A percentile compares a stretch with the other conserved stretches of the same genome.
phyloP scores from a whole-genome alignment of 176 grass and related monocot species.

The Lolium multiflorum region DNA sequence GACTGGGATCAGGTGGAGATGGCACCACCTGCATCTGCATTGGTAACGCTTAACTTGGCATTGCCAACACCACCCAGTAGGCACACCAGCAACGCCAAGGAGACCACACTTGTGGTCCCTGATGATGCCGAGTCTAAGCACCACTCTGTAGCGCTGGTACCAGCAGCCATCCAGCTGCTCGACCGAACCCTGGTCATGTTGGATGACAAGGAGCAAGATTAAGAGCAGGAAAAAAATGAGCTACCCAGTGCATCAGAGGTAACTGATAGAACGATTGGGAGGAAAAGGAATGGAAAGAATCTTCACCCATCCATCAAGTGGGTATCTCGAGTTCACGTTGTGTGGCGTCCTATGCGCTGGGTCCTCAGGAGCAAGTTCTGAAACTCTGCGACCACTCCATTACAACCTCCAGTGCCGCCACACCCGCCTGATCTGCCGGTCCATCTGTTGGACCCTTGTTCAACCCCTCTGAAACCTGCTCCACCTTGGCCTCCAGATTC shows the following conservation, averaged over 20 bases:
- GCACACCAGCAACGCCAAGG: too few relatives aligned
- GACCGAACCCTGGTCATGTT: background rate
- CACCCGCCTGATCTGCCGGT: too few relatives aligned
- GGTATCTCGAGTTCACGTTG: background rate
- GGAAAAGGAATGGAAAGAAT: background rate
- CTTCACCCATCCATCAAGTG: background rate
- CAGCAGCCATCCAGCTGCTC: background rate
- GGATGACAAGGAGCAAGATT: background rate
- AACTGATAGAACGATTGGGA: background rate
- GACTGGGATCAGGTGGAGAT: too few relatives aligned
- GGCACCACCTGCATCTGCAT: background rate
- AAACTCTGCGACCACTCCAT: background rate
- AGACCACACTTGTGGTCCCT: too few relatives aligned
- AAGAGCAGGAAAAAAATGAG: background rate
- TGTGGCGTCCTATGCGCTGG: background rate
- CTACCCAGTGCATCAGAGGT: background rate
- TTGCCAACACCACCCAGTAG: too few relatives aligned
- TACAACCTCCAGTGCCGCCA: background rate
- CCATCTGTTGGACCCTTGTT: too few relatives aligned
- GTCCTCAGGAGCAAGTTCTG: background rate
- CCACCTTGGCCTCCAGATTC: too few relatives aligned
- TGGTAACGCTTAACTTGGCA: too few relatives aligned
- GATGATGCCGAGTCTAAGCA: too few relatives aligned
- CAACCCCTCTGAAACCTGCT: too few relatives aligned
- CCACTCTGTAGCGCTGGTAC: too few relatives aligned